Base-by-base conservation (phyloP, 2,329 filamentous ascomycete genomes). In the Alternaria atra region DNA sequence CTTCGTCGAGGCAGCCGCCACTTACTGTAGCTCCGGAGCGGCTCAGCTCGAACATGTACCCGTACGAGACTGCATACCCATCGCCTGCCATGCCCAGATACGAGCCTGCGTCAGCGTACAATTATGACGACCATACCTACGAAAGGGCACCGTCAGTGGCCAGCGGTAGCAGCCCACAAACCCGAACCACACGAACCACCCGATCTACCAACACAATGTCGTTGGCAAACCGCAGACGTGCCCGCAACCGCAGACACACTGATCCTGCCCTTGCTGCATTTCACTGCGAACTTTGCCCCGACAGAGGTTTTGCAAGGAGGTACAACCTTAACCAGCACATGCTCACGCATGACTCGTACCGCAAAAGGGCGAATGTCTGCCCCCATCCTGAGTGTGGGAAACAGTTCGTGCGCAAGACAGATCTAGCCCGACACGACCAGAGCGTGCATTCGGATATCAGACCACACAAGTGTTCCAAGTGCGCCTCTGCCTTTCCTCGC, bases 271-370 rank as follows among this genome's bases (percentile, higher is more conserved):
- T 55, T 13, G 64, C 70, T 89, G 68, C 90, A 87, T 77, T 84
- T 86, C 58, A 55, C 64, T 97, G 93, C 74, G 84, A 88, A 60
- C 84, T 89, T 2, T 97, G 93, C 39, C 58, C 58, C 73, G 89
- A 90, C 6, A 92, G 90, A 76, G 85, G 90, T 15, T 97, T 97
- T 76, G 92, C 91, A 66, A 85, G 93, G 63, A 90, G 88, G 71
- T 96, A 94, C 81, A 97, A 97, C 79, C 92, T 90, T 80, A 93
- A 91, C 73, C 91, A 92, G 30, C 93, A 97, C 76, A 86, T 94
- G 84, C 90, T 94, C 73, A 94, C 89, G 1, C 93, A 97, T 73
- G 89, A 95, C 73, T 88, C 91, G 13, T 85, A 87, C 60, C 85
- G 90, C 58, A 87, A 87, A 70, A 91, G 91, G 70, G 88, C 89